Conservation (phyloP, 2,329 filamentous ascomycete species). For the Fusarium tupiense region DNA sequence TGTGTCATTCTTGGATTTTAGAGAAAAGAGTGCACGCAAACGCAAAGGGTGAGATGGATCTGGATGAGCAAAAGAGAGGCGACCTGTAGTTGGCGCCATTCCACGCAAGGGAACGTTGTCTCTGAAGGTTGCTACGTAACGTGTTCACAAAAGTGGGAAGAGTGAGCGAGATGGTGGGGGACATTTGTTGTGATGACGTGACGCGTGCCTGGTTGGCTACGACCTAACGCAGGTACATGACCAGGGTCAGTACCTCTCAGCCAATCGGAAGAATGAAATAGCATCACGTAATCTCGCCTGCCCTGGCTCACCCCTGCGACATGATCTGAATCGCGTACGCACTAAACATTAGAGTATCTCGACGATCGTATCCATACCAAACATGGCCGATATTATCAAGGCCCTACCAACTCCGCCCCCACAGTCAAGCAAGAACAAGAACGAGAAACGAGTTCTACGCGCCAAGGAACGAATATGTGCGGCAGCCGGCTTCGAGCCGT, state of each 20-base stretch:
- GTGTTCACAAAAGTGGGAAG: neutral
- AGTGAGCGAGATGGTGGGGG: neutral
- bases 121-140: neutral
- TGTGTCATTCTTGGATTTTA: neutral
- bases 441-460: neutral
- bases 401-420: neutral
- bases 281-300: neutral
- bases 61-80: neutral
- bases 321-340: neutral
- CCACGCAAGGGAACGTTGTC: neutral
- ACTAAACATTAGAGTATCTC: neutral
- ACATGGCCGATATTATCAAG: neutral
- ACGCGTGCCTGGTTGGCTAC: too few relatives aligned
- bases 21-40: neutral
- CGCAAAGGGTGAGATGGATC: neutral
- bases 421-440: neutral
- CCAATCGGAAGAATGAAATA: accelerated
- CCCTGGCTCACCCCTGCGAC: neutral
- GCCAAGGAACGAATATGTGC: neutral
- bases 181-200: neutral
- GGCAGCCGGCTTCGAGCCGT: neutral
- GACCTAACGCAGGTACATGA: neutral
- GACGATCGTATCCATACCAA: neutral
- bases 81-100: neutral
- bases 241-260: accelerated